Base-by-base conservation (phyloP, 805 yeast species). In the Saccharomycopsis schoenii region DNA sequence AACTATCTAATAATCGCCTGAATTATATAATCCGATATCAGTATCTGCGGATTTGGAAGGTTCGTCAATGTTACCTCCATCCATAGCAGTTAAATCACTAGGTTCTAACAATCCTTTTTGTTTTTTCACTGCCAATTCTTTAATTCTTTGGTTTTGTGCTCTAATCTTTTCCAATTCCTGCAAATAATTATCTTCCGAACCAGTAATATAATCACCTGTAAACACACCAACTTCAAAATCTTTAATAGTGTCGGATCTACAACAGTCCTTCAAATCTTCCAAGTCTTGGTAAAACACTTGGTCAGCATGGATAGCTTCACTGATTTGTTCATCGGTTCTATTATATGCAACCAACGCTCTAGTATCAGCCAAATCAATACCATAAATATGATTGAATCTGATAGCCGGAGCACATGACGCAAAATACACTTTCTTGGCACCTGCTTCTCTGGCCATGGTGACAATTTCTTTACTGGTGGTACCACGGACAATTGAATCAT, bases 321-420 rank as follows among this genome's bases (percentile, higher is more conserved):
- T 85, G 65, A 94, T 85, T 72, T 89, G 89, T 1, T 82, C 83
- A 64, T 85, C 93, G 9, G 84, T 76, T 68, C 87, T 83, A 67
- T 86, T 77, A 74, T 82, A 94, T 5, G 97, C 99, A 55, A 94
- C 97, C 41, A 94, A 79, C 11, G 97, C 97, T 73, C 84, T 88
- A 57, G 93, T 89, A 70, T 94, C 98, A 36, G 99, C 98, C 64
- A 94, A 81, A 76, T 94, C 99, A 66, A 94, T 94, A 72, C 99
- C 99, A 73, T 94, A 94, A 62, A 94, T 90, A 72, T 94, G 99
- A 76, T 94, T 94, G 75, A 78, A 84, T 73, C 99, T 83, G 68
- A 94, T 94, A n/a, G 97, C 96, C 36, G 99, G 99, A 15, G 99
- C 96, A 70, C 97, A 94, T 29, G 96, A 89, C 0, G 99, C 99